Evolutionary conservation across 192 early-diverging fungal species (phyloP), one percentile per base, ranked within the genome.

Genomic region (Mortierella antarctica): DNA sequence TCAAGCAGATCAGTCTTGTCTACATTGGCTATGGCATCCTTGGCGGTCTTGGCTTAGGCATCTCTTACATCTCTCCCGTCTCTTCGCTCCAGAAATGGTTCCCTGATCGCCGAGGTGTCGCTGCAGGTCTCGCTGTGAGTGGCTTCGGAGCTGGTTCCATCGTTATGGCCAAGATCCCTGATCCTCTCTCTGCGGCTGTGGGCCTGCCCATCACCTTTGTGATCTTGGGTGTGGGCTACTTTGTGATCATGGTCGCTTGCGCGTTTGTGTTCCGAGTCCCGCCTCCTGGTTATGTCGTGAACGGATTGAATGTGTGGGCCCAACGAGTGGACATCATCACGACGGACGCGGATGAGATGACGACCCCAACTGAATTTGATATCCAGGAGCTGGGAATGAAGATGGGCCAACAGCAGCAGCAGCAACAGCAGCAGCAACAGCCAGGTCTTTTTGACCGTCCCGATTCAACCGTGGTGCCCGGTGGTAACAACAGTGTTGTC

Each of bases 81-180:
- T 87, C 86, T 18, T 84, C 86, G 1, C 82, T 90, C 21, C 87
- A 87, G 76, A 90, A 90, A 57, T 91, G 90, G 90, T 91, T 88
- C 82, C 88, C 90, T 9, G 85, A 85, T 21, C 83, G 84, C 2
- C 85, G 89, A 21, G 90, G 89, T 15, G 80, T 88, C 6, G 89
- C 89, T 8, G 85, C 88, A 40, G 89, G 89, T 12, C 79, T 91
- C 46, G 92, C 92, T 14, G 93, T 93, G 62, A 90, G 90, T 79
- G 92, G 91, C 8, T 94, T 94, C 80, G 93, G 91, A 52, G 91
- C 87, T 40, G 93, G 93, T 2, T 88, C 89, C 18, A 89, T 93
- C 61, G 89, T 91, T 14, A 89, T 90, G 62, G 89, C 91, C 54
- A 87, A 86, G 72, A 87, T 91, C 55, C 91, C 91, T 56, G 86